phyloP scores from a whole-genome alignment of 805 yeast species.

The Candida pseudoglaebosa region DNA sequence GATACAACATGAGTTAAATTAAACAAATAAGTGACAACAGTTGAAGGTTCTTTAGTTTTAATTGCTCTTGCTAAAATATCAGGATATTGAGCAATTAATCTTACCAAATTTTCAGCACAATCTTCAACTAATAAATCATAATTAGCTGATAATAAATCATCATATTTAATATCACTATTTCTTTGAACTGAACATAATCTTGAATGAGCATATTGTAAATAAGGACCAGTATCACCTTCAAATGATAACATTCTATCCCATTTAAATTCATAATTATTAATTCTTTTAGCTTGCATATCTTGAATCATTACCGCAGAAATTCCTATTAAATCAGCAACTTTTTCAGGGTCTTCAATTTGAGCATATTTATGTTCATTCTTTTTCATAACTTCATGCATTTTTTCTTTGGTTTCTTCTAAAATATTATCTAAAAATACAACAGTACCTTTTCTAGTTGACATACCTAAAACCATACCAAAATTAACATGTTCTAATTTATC shows the following conservation, averaged over 20 bases:
- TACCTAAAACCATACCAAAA: conserved; percentile 97
- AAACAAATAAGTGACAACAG: conserved; percentile 90
- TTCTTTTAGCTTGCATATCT: conserved; percentile 97
- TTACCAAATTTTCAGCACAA: conserved; percentile 64
- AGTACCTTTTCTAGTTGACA: conserved; percentile 98
- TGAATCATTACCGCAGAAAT: conserved; percentile 98
- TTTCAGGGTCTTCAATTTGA: conserved; percentile 90
- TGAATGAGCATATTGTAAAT: conserved; percentile 96
- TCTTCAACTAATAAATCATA: conserved; percentile 64
- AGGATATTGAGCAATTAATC: conserved; percentile 85
- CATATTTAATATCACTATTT: conserved; percentile 52
- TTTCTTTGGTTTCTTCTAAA: conserved; percentile 85
- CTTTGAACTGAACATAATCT: conserved; percentile 93
- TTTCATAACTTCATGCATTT: conserved; percentile 96
- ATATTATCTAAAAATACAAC: conserved; percentile 96
- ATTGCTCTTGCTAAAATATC: conserved; percentile 81
- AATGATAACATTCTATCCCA: conserved; percentile 98
- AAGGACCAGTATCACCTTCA: conserved; percentile 99
- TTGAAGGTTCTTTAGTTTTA: conserved; percentile 86
- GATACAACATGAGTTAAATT: conserved; percentile 90
- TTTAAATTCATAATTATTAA: conserved; percentile 92
- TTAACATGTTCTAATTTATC: conserved; percentile 74
- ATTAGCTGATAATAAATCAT: conserved; percentile 48
- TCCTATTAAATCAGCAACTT: conserved; percentile 92
- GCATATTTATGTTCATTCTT: conserved; percentile 86